Conservation (phyloP, 257 asterid species). For the Verbena officinalis region DNA sequence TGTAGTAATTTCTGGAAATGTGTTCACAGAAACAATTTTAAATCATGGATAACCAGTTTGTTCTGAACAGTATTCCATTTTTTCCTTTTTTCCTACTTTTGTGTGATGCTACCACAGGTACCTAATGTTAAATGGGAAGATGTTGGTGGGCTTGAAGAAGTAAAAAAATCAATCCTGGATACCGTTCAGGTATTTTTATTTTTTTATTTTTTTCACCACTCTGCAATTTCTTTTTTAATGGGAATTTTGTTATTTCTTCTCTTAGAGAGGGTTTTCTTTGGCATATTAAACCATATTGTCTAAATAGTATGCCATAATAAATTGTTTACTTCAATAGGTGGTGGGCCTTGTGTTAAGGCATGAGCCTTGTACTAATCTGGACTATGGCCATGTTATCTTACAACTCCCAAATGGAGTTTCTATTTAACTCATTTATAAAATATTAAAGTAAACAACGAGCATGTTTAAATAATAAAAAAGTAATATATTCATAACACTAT, state of each 20-base stretch:
- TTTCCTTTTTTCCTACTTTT: not conserved
- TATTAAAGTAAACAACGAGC: no score
- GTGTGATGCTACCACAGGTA: constrained; percentile 47
- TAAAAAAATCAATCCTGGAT: constrained; percentile 89
- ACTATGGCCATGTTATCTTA: no score
- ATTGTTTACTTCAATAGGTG: no score
- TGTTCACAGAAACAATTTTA: constrained; percentile 1
- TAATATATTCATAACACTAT: no score
- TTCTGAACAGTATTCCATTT: constrained; percentile 7
- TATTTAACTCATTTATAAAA: no score
- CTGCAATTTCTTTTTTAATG: not conserved
- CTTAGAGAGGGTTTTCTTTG: no score
- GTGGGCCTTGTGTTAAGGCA: no score
- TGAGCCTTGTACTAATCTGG: no score
- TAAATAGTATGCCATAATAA: no score
- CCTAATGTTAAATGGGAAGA: constrained; percentile 98
- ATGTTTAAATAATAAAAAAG: no score
- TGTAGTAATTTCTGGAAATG: constrained; percentile 20
- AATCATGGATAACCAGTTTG: constrained; percentile 1
- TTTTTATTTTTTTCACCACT: constrained; percentile 15
- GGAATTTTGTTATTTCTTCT: constrained; percentile 12
- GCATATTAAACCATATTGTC: no score
- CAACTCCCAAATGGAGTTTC: no score
- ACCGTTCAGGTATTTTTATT: constrained; percentile 79
- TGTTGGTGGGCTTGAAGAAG: constrained; percentile 99